phyloP scores from a whole-genome alignment of 441 rosid species.

The Sinapis alba region DNA sequence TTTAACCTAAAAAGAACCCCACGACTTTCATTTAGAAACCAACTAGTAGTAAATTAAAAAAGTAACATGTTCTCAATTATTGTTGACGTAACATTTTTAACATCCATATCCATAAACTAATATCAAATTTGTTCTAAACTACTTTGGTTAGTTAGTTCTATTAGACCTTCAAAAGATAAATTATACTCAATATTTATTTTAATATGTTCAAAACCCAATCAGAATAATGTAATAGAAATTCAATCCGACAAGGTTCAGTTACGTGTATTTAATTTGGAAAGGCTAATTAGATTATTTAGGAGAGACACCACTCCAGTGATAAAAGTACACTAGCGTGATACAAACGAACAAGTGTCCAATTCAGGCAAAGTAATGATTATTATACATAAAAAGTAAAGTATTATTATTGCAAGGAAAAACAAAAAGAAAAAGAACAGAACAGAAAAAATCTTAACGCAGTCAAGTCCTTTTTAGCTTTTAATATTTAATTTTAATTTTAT shows the following conservation, averaged over 20 bases:
- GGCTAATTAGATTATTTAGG: background rate
- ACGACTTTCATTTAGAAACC: background rate
- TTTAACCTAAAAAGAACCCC: background rate
- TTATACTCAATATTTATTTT: background rate
- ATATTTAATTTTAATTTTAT: background rate
- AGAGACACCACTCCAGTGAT: background rate
- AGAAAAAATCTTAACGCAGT: slow-evolving; percentile 11
- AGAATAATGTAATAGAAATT: background rate
- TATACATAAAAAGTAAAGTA: slow-evolving; percentile 20
- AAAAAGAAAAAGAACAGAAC: slow-evolving; percentile 16
- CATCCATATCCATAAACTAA: background rate
- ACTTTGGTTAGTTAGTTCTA: background rate
- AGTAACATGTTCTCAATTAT: background rate
- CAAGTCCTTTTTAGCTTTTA: slow-evolving; percentile 22
- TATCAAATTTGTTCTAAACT: background rate
- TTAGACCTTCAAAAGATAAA: background rate
- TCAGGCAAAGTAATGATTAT: background rate
- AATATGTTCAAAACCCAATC: background rate
- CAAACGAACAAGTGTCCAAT: slow-evolving; percentile 26
- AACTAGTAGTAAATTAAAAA: background rate
- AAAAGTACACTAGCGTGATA: slow-evolving; percentile 1
- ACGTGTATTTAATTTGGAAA: background rate
- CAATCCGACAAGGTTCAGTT: background rate
- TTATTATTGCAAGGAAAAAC: slow-evolving; percentile 3
- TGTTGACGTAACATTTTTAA: background rate